Evolutionary conservation across 176 grass and related monocot genomes (phyloP).

Genomic region (Cymbopogon citratus): DNA sequence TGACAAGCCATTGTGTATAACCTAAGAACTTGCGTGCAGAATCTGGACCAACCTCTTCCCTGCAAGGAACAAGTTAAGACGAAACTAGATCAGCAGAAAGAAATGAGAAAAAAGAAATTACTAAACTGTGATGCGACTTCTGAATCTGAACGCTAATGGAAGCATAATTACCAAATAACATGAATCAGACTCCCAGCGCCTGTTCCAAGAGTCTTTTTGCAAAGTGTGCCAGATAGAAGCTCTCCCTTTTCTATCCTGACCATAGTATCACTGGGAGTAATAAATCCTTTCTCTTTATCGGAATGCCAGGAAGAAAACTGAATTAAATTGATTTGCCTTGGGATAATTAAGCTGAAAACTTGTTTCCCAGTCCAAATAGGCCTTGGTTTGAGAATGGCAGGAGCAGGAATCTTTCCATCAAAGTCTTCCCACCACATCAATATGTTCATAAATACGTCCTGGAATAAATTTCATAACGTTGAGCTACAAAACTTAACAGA

Average conservation of each 20-base stretch:
- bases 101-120: not conserved
- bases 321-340: constrained; percentile 87
- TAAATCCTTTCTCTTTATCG: constrained; percentile 69
- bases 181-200: constrained; percentile 78
- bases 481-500: not conserved
- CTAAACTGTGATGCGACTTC: not conserved
- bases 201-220: constrained; percentile 79
- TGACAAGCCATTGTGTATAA: constrained; percentile 91
- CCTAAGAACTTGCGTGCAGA: constrained; percentile 97
- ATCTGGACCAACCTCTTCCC: constrained; percentile 98
- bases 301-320: constrained; percentile 71
- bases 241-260: constrained; percentile 94
- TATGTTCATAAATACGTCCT: constrained; percentile 99
- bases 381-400: constrained; percentile 84
- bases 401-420: constrained; percentile 89
- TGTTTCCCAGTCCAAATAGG: constrained; percentile 96
- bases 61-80: constrained; percentile 30
- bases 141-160: not conserved
- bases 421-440: constrained; percentile 99
- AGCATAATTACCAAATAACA: constrained; percentile 70
- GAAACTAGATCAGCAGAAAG: not conserved
- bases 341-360: constrained; percentile 97
- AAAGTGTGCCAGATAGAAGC: constrained; percentile 82
- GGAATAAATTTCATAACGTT: constrained; percentile 3
- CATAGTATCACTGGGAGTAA: constrained; percentile 88